Evolutionary conservation across 306 rosid species (phyloP).

Genomic region (Styphnolobium japonicum): DNA sequence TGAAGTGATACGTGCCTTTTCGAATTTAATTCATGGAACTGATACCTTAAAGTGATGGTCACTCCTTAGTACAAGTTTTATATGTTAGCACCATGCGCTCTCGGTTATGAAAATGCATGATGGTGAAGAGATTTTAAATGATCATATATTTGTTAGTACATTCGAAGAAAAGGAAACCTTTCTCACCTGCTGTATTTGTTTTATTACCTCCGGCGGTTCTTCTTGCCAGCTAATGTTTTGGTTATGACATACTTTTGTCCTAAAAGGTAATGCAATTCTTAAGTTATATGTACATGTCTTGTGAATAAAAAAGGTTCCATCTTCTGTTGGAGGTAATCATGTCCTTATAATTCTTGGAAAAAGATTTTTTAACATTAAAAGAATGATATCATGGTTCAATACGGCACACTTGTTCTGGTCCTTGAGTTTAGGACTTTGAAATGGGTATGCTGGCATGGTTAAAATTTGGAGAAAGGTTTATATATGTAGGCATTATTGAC

Average conservation of each 20-base stretch:
- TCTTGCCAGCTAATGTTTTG: not conserved
- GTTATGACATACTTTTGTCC: not conserved
- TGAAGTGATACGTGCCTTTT: not conserved
- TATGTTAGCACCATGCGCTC: not conserved
- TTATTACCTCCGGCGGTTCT: not conserved
- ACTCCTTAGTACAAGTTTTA: not conserved
- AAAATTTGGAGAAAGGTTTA: not conserved
- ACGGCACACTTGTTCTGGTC: not conserved
- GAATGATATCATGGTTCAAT: not conserved
- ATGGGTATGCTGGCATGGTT: not conserved
- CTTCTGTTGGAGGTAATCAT: not conserved
- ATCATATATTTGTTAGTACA: not conserved
- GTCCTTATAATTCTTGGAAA: not conserved
- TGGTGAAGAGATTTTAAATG: not conserved
- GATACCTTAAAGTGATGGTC: not conserved
- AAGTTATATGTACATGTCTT: not conserved
- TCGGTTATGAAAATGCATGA: not conserved
- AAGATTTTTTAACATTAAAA: not conserved
- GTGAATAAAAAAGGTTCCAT: not conserved
- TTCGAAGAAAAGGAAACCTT: not conserved
- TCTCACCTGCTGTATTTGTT: not conserved
- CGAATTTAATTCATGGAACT: not conserved
- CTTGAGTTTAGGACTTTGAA: not conserved
- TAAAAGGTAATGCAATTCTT: not conserved
- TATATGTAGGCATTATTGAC: not conserved